phyloP scores from a whole-genome alignment of 2,329 filamentous ascomycete genomes.

The Lecanosticta acicola region DNA sequence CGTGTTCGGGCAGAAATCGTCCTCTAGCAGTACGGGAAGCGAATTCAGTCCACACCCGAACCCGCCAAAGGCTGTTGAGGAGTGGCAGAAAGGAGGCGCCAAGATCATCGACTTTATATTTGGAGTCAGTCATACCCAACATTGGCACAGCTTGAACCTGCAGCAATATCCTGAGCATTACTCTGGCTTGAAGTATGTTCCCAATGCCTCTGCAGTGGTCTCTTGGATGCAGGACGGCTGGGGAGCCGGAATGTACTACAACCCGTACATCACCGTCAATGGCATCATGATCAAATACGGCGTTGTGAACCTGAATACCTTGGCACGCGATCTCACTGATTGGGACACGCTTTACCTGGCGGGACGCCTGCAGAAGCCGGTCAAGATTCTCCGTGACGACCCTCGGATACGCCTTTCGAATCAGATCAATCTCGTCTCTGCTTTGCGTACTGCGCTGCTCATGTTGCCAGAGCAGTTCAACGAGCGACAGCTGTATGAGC shows the following conservation, averaged over 20 bases:
- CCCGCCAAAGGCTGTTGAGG: conserved; percentile 71
- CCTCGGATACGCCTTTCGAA: conserved; percentile 88
- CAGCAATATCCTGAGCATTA: conserved; percentile 87
- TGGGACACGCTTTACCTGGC: conserved; percentile 98
- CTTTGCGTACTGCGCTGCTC: conserved; percentile 80
- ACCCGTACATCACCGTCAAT: conserved; percentile 89
- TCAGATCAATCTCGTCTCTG: conserved; percentile 90
- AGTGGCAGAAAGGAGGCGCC: conserved; percentile 77
- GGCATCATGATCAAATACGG: conserved; percentile 97
- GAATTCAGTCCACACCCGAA: conserved; percentile 70
- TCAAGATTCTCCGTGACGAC: conserved; percentile 94
- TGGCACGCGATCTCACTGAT: conserved; percentile 76
- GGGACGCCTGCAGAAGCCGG: conserved; percentile 90
- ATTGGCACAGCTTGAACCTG: conserved; percentile 94
- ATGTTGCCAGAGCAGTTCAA: conserved; percentile 79
- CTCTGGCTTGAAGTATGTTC: conserved; percentile 70
- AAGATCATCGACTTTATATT: conserved; percentile 99
- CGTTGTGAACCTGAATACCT: conserved; percentile 86
- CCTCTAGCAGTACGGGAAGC: conserved; percentile 39
- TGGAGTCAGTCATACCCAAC: conserved; percentile 86
- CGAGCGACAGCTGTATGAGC: conserved; percentile 80
- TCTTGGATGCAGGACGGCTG: conserved; percentile 79
- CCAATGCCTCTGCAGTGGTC: conserved; percentile 69
- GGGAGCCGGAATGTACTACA: conserved; percentile 96
- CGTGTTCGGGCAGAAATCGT: conserved; percentile 73